Base-by-base conservation (phyloP, 441 rosid genomes). In the Geranium incanum region DNA sequence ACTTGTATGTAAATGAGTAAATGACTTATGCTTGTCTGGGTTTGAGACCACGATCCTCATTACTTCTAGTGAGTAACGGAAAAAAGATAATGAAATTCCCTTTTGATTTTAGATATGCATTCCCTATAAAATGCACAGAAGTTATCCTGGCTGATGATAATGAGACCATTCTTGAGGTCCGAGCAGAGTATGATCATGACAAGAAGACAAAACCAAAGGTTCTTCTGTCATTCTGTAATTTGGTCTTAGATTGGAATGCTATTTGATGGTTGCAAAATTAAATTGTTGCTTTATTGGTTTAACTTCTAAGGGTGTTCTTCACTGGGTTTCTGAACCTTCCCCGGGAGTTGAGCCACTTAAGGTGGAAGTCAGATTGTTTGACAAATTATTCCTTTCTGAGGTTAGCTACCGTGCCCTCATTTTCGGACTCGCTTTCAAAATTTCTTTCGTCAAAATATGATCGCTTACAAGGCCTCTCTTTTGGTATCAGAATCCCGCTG, bases 151-250 rank as follows among this genome's bases (percentile, higher is more conserved):
- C 88, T 67, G 92, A 87, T 80, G 98, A 91, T 75, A 87, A 88
- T 37, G 92, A 89, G 76, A 89, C 95, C 4, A 59, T 92, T 67
- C 68, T 86, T 72, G 95, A 92, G 85, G 75, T 95, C 70, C 88
- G 78, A 38, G 97, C 87, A 41, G 93, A 89, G 84, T 92, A 92
- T 81, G 99, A 92, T 86, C 86, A 88, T 73, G 85, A 82, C 67
- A 92, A 89, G 75, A 86, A 81, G 80, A 82, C 89, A 69, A 95
- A 91, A 76, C 98, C 97, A 48, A 95, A 95, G 98, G 98, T 89
- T 60, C 36, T 41, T 36, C 75, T 4, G 4, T 74, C 33, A 13
- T 45, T 0, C 8, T 71, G 70, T 59, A 78, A 13, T 52, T 63
- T 57, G 72, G n/a, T 4, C n/a, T 21, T 57, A 21, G 41, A 37